Base-by-base conservation (phyloP, 805 yeast species). In the Hermanozyma aechmeae region DNA sequence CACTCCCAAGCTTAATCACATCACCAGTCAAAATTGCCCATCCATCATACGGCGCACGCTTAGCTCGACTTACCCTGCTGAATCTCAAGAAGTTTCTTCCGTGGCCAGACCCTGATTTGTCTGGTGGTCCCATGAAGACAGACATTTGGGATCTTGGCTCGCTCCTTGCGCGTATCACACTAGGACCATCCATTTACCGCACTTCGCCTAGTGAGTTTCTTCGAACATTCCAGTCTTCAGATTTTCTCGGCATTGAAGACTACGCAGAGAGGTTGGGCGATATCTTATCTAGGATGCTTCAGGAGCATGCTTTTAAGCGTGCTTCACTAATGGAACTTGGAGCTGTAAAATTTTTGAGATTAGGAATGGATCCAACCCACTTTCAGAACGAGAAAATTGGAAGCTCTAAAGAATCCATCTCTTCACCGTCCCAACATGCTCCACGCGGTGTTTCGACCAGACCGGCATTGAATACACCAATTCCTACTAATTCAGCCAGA, bases 61-160 rank as follows among this genome's bases (percentile, higher is more conserved):
- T n/a, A n/a, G n/a, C n/a, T n/a, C n/a, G n/a, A n/a, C n/a, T n/a
- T n/a, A n/a, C n/a, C n/a, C n/a, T n/a, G n/a, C n/a, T n/a, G n/a
- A n/a, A n/a, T n/a, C n/a, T 32, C 7, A 25, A 38, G 32, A 7
- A 21, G 10, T 38, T 32, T 16, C 44, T 47, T 16, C 62, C 58
- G 30, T 87, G 96, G 96, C 57, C 52, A 9, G 93, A 96, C 0
- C 96, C 97, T 0, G 96, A 87, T 49, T 39, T 77, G 6, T 34
- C 50, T 11, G 46, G 46, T 43, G 21, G 49, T 45, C 11, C 32
- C 78, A 81, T 10, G 79, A 79, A 85, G 50, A 77, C 96, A 0
- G 98, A 92, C 58, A 79, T 92, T 7, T 92, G 97, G 97, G 82
- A 82, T 46, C 56, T 86, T 23, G 98, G 96, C 6, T 83, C 83